Evolutionary conservation across 2,329 filamentous ascomycete species (phyloP).

Genomic region (Hymenoscyphus scutula): DNA sequence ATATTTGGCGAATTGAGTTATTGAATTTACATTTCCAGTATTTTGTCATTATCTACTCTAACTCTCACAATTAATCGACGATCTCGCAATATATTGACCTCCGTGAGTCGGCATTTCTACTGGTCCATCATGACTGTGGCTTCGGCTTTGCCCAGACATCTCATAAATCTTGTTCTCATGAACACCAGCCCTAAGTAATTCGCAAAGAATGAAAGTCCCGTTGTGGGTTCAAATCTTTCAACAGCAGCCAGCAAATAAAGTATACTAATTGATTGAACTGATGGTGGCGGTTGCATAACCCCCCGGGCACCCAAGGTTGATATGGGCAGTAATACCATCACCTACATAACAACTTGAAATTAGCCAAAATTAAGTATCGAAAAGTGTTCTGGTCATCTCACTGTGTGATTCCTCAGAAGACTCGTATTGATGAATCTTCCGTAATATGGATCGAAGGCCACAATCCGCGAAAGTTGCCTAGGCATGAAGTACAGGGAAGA

Average conservation of each 20-base stretch:
- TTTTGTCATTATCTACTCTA: too few relatives aligned
- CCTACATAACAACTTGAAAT: not conserved
- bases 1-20: too few relatives aligned
- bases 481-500: not conserved
- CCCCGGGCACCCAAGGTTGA: slow-evolving; percentile 8
- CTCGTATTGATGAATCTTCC: slow-evolving; percentile 8
- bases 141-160: not conserved
- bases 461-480: not conserved
- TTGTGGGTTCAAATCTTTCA: not conserved
- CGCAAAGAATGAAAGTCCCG: not conserved
- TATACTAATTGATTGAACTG: not conserved
- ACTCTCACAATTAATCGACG: too few relatives aligned
- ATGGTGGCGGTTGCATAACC: slow-evolving; percentile 10
- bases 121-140: not conserved
- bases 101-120: not conserved
- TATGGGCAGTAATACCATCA: not conserved
- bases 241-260: slow-evolving; percentile 4
- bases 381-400: not conserved
- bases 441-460: slow-evolving; percentile 12
- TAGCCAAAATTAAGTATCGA: not conserved
- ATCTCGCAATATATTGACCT: not conserved
- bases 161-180: not conserved
- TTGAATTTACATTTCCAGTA: too few relatives aligned
- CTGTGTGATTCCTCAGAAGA: not conserved
- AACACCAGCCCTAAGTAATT: not conserved